Percentiles rank a stretch among this genome's conserved stretches.
These are phyloP conservation scores for Penicillium malachiteum DNA, from an alignment of 495 filamentous ascomycete species.

Conservation along the genomic window DNA sequence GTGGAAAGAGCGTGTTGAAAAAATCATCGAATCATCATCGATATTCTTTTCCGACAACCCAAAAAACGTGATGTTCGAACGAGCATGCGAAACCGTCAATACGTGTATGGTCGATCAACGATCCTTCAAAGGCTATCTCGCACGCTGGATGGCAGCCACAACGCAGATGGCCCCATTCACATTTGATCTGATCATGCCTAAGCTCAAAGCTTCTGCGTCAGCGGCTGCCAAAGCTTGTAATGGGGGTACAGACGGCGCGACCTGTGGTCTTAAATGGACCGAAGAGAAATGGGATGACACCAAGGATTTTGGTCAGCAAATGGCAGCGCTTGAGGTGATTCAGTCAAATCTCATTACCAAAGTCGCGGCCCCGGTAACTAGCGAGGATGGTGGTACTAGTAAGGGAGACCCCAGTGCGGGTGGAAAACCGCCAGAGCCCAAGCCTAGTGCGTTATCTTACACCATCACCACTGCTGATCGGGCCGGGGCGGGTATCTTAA, in stretches of 20 bases:
- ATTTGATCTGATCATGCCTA: conserved; percentile 57
- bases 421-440: conserved; percentile 11
- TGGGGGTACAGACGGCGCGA: conserved; percentile 49
- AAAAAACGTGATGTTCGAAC: conserved; percentile 61
- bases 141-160: conserved; percentile 74
- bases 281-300: conserved; percentile 51
- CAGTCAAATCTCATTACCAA: conserved; percentile 56
- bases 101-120: conserved; percentile 74
- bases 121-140: conserved; percentile 83
- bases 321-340: conserved; percentile 68
- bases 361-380: conserved; percentile 57
- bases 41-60: conserved; percentile 49
- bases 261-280: conserved; percentile 69
- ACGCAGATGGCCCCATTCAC: conserved; percentile 72
- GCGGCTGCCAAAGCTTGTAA: conserved; percentile 72
- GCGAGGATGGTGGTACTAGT: conserved; percentile 71
- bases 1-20: conserved; percentile 60
- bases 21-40: conserved; percentile 57
- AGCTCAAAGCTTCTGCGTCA: conserved; percentile 61
- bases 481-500: conserved; percentile 56
- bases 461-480: conserved; percentile 51
- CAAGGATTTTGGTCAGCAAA: conserved; percentile 67
- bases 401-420: conserved; percentile 70
- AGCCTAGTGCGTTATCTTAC: conserved; percentile 16
- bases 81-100: conserved; percentile 56